Percentiles rank a stretch among this genome's conserved stretches.
These are phyloP conservation scores for Trifolium subterraneum DNA, from an alignment of 306 rosid genomes.

Conservation along the genomic window DNA sequence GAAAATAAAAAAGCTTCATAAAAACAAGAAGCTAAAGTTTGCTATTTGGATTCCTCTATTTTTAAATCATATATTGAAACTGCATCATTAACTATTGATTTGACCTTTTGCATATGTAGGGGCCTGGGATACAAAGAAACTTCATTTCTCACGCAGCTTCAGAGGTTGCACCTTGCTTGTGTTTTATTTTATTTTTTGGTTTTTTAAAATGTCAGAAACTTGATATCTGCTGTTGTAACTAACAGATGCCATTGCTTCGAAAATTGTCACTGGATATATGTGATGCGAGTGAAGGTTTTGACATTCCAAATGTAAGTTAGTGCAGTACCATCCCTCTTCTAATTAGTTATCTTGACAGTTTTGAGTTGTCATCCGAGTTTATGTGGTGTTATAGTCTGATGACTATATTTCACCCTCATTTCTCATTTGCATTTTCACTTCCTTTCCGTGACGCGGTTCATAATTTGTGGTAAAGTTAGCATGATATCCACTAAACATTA, in stretches of 20 bases:
- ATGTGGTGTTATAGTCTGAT: slow-evolving; percentile 2
- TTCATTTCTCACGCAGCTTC: slow-evolving; percentile 65
- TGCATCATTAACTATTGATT: slow-evolving; percentile 12
- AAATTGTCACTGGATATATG: slow-evolving; percentile 74
- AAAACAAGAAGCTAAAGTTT: slow-evolving; percentile 16
- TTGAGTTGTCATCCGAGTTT: slow-evolving; percentile 30
- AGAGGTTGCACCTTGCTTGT: slow-evolving; percentile 52
- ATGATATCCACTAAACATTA: slow-evolving; percentile 1
- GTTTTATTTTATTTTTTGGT: slow-evolving; percentile 5
- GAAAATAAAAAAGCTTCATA: not conserved
- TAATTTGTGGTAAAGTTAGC: not conserved
- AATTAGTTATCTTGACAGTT: slow-evolving; percentile 11
- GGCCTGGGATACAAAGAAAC: slow-evolving; percentile 63
- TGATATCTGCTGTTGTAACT: slow-evolving; percentile 37
- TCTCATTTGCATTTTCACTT: slow-evolving; percentile 16
- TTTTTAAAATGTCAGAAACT: slow-evolving; percentile 34
- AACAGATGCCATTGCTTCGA: slow-evolving; percentile 76
- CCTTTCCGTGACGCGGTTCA: not conserved
- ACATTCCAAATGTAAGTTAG: slow-evolving; percentile 72
- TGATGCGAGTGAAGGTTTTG: slow-evolving; percentile 78
- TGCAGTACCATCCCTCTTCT: slow-evolving; percentile 8
- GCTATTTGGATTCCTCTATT: slow-evolving; percentile 9
- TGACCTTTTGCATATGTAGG: slow-evolving; percentile 51
- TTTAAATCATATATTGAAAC: slow-evolving; percentile 22
- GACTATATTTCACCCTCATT: not conserved